Evolutionary conservation across 352 stramenopile genomes (phyloP).

Genomic region (Hyaloperonospora brassicae): DNA sequence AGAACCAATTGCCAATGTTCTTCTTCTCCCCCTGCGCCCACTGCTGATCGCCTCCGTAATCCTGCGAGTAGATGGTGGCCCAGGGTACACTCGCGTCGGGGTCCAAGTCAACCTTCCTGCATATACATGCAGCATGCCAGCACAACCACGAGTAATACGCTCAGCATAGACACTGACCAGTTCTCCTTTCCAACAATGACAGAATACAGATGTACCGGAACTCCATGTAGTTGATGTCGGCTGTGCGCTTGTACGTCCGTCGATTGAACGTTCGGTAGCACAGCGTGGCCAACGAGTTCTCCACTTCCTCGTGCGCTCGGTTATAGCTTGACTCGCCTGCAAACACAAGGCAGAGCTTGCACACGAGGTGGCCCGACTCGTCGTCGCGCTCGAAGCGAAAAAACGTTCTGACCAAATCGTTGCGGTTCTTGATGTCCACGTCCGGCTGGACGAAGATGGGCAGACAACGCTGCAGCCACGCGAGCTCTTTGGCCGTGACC

Average conservation of each 20-base stretch:
- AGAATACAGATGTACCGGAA: conserved; percentile 35
- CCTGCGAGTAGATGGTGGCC: conserved; percentile 56
- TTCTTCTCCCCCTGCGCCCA: conserved; percentile 81
- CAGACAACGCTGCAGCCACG: conserved; percentile 72
- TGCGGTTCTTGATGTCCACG: conserved; percentile 74
- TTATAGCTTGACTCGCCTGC: conserved; percentile 83
- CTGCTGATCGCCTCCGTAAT: conserved; percentile 68
- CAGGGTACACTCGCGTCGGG: conserved; percentile 37
- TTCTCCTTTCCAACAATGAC: neutral
- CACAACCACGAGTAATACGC: neutral
- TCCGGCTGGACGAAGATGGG: conserved; percentile 80
- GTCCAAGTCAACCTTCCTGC: conserved; percentile 57
- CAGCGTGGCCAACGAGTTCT: conserved; percentile 73
- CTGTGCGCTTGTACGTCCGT: conserved; percentile 79
- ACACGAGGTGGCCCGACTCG: conserved; percentile 38
- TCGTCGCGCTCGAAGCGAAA: conserved; percentile 72
- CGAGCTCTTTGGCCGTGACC: conserved; percentile 42
- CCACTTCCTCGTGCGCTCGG: conserved; percentile 47
- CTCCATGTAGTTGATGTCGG: conserved; percentile 87
- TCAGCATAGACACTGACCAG: neutral
- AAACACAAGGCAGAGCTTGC: conserved; percentile 79
- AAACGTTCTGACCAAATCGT: conserved; percentile 77
- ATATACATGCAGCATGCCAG: conserved; percentile 2
- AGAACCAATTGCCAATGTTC: conserved; percentile 81
- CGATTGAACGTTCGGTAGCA: conserved; percentile 83